Conservation (phyloP, 257 asterid genomes). For the Catharanthus roseus region DNA sequence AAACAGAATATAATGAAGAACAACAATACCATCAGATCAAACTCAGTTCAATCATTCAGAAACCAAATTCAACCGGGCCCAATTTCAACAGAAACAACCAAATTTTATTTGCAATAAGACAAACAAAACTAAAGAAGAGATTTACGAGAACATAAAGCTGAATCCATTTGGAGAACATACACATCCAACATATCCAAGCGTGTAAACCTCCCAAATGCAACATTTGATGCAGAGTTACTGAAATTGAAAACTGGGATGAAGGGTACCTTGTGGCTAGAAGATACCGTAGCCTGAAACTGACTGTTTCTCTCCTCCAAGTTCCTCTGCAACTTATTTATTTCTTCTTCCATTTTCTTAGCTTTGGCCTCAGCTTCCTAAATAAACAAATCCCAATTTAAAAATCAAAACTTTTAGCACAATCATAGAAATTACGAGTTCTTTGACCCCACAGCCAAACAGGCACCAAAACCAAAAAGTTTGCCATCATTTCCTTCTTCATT, state of each 20-base stretch:
- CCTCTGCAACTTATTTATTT: conserved; percentile 52
- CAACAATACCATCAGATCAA: conserved; percentile 13
- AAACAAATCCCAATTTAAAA: background rate
- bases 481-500: background rate
- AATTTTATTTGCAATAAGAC: conserved; percentile 5
- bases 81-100: background rate
- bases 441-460: conserved; percentile 7
- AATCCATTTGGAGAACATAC: background rate
- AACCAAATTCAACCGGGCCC: background rate
- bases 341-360: conserved; percentile 63
- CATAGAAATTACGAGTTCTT: conserved; percentile 2
- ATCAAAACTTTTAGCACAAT: background rate
- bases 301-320: conserved; percentile 45
- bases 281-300: conserved; percentile 56
- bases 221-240: background rate
- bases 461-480: conserved; percentile 5
- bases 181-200: background rate
- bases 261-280: conserved; percentile 54
- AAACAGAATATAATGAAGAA: conserved; percentile 8
- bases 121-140: background rate
- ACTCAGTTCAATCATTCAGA: background rate
- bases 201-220: background rate
- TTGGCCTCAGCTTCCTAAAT: conserved; percentile 68
- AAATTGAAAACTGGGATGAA: background rate
- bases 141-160: background rate